A percentile compares a stretch with the other conserved stretches of the same genome.
phyloP scores from a whole-genome alignment of 495 filamentous ascomycete species.

The Penicillium diatomitis region DNA sequence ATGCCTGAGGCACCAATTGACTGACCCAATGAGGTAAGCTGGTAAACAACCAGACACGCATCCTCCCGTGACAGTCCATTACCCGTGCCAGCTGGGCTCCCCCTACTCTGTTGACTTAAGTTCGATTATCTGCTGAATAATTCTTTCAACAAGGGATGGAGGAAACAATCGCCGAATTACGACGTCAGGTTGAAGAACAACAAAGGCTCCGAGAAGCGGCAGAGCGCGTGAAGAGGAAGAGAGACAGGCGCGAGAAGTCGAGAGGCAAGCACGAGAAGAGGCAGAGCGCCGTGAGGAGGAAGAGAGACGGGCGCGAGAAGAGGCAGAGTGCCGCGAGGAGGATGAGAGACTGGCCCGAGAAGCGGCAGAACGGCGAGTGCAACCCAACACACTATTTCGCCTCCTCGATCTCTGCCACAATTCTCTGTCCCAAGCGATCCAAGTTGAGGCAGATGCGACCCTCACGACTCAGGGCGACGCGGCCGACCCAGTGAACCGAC shows the following conservation, averaged over 20 bases:
- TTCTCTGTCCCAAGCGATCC: constrained; percentile 19
- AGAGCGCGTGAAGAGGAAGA: constrained; percentile 11
- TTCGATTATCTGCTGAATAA: constrained; percentile 8
- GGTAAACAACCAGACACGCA: neutral
- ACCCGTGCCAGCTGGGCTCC: neutral
- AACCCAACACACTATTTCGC: constrained; percentile 11
- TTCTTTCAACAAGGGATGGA: constrained; percentile 10
- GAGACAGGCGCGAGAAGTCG: constrained; percentile 8
- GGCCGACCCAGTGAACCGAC: constrained; percentile 16
- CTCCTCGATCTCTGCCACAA: constrained; percentile 18
- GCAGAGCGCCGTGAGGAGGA: constrained; percentile 5
- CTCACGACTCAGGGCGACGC: constrained; percentile 13
- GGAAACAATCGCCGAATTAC: constrained; percentile 19
- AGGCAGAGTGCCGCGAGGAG: constrained; percentile 4
- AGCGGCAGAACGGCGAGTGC: constrained; percentile 14
- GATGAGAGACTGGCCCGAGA: constrained; percentile 11
- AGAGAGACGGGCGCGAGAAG: too few relatives aligned
- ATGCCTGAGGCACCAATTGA: neutral
- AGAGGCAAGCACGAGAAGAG: constrained; percentile 7
- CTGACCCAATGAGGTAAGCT: neutral
- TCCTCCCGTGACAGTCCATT: neutral
- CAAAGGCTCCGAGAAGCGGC: too few relatives aligned
- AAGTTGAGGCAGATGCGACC: constrained; percentile 19
- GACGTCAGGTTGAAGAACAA: constrained; percentile 17
- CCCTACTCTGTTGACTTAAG: neutral